A percentile compares a stretch with the other conserved stretches of the same genome.
phyloP scores from a whole-genome alignment of 2,329 filamentous ascomycete genomes.

The Diplodia scrobiculata region DNA sequence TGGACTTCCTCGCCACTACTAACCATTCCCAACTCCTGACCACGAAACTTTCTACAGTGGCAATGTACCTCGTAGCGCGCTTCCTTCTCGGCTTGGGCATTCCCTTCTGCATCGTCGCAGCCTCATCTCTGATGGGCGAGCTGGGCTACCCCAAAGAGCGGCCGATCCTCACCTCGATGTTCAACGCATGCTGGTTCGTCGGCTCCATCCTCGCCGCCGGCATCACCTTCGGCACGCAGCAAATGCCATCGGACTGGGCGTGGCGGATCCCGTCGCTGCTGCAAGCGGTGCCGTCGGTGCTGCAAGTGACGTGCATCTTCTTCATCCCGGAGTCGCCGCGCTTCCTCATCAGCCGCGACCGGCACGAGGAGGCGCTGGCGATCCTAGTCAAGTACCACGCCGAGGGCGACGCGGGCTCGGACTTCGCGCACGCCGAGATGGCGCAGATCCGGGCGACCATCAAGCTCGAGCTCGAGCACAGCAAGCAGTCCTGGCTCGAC shows the following conservation, averaged over 20 bases:
- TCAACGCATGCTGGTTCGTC: slow-evolving; percentile 69
- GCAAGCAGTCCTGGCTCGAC: slow-evolving; percentile 60
- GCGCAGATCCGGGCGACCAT: slow-evolving; percentile 68
- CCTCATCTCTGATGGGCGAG: slow-evolving; percentile 66
- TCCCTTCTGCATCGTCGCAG: slow-evolving; percentile 64
- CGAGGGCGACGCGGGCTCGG: slow-evolving; percentile 54
- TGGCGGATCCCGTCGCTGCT: slow-evolving; percentile 69
- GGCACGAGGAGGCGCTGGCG: slow-evolving; percentile 62
- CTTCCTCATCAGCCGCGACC: slow-evolving; percentile 66
- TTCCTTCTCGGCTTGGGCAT: slow-evolving; percentile 70
- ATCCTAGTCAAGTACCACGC: slow-evolving; percentile 66
- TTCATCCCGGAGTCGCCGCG: slow-evolving; percentile 66
- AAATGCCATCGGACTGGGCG: slow-evolving; percentile 63
- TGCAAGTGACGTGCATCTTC: slow-evolving; percentile 67
- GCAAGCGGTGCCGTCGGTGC: slow-evolving; percentile 62
- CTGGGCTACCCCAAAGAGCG: slow-evolving; percentile 70
- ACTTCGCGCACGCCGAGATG: slow-evolving; percentile 66
- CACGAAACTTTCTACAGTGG: slow-evolving; percentile 30
- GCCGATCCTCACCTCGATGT: slow-evolving; percentile 65
- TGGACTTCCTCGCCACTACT: not conserved
- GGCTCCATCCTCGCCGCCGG: slow-evolving; percentile 61
- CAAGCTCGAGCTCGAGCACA: slow-evolving; percentile 58
- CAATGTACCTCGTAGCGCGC: slow-evolving; percentile 60
- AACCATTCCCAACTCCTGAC: not conserved
- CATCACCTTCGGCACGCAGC: slow-evolving; percentile 64